Conservation (phyloP, 1,284 basidiomycete species). For the Fomitopsis schrenkii region DNA sequence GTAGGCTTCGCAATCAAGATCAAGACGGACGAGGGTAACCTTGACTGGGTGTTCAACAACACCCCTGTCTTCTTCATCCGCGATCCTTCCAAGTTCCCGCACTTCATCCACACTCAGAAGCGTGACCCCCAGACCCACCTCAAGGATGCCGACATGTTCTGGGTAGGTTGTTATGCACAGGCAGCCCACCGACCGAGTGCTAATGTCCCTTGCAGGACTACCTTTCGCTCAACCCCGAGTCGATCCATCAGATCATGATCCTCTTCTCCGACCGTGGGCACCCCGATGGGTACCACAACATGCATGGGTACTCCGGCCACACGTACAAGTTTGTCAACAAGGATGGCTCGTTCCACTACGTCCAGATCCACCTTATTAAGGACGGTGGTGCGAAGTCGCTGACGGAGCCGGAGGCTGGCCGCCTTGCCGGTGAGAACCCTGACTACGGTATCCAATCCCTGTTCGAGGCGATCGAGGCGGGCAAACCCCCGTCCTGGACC, state of each 20-base stretch:
- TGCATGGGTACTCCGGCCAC: constrained; percentile 92
- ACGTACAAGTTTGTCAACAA: constrained; percentile 88
- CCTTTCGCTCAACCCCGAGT: constrained; percentile 87
- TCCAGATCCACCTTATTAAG: constrained; percentile 75
- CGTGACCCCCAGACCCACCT: constrained; percentile 86
- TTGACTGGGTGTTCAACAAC: constrained; percentile 92
- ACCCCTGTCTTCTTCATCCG: constrained; percentile 89
- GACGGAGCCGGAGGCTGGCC: constrained; percentile 48
- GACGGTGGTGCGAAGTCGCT: constrained; percentile 82
- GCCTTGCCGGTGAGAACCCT: constrained; percentile 70
- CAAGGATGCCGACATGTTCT: constrained; percentile 80
- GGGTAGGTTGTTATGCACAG: constrained; percentile 42
- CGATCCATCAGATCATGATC: constrained; percentile 87
- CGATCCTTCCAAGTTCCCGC: constrained; percentile 81
- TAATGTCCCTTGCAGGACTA: constrained; percentile 61
- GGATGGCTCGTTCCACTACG: constrained; percentile 80
- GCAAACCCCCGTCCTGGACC: constrained; percentile 78
- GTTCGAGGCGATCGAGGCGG: constrained; percentile 77
- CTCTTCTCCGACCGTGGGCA: constrained; percentile 91
- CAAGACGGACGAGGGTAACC: constrained; percentile 85
- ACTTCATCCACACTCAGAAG: constrained; percentile 96
- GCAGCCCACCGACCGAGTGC: not conserved
- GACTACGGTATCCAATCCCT: constrained; percentile 78
- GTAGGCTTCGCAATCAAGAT: constrained; percentile 85
- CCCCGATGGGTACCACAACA: constrained; percentile 77